Conservation (phyloP, 306 rosid genomes). For the Cucurbita ficifolia region DNA sequence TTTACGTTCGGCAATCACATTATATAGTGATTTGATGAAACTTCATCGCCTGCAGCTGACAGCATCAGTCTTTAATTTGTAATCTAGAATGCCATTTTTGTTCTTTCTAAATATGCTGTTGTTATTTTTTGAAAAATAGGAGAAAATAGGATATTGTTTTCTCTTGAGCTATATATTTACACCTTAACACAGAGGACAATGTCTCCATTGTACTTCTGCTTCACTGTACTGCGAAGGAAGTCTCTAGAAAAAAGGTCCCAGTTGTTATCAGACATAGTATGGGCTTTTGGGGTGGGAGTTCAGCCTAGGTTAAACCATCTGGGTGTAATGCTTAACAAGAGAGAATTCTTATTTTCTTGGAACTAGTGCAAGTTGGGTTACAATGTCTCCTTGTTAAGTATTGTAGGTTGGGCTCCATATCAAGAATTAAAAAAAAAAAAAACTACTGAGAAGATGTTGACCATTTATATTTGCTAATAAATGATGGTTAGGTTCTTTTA, state of each 20-base stretch:
- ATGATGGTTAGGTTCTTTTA: not conserved
- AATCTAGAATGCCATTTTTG: not conserved
- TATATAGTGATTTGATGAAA: not conserved
- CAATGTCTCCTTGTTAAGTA: not conserved
- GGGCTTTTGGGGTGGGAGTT: not conserved
- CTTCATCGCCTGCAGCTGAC: not conserved
- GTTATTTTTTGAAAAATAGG: not conserved
- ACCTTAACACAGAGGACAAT: not conserved
- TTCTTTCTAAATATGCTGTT: not conserved
- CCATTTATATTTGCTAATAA: not conserved
- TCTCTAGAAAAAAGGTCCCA: not conserved
- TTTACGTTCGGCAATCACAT: not conserved
- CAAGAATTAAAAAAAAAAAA: too few relatives aligned
- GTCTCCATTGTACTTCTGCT: not conserved
- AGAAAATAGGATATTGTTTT: not conserved
- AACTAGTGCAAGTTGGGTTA: not conserved
- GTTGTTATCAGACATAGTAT: not conserved
- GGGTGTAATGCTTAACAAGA: not conserved
- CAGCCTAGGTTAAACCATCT: not conserved
- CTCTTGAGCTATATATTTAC: not conserved
- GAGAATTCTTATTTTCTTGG: not conserved
- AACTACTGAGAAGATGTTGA: not conserved
- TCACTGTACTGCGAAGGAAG: not conserved
- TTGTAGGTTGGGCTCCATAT: too few relatives aligned
- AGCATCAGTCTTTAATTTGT: not conserved